phyloP scores from a whole-genome alignment of 495 filamentous ascomycete genomes.

The Penicillium crystallinum region DNA sequence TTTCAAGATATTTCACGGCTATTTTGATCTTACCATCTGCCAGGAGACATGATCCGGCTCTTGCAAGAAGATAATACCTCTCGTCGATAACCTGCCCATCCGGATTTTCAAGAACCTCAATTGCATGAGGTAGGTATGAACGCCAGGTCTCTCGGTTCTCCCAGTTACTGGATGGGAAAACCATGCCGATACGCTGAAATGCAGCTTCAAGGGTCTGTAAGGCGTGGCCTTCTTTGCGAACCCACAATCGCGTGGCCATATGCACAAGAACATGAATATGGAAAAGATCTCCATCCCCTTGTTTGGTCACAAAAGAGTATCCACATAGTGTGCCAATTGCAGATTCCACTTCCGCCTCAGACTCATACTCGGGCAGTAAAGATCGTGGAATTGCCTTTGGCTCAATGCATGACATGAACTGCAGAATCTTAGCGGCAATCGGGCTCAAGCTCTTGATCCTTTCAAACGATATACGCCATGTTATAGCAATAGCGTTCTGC shows the following conservation, averaged over 20 bases:
- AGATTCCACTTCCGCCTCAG: slow-evolving; percentile 14
- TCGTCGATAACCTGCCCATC: too few relatives aligned
- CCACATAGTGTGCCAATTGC: slow-evolving; percentile 24
- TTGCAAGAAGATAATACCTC: too few relatives aligned
- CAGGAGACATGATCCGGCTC: too few relatives aligned
- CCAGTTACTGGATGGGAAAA: too few relatives aligned
- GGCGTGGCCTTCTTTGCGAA: background rate
- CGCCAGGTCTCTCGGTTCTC: too few relatives aligned
- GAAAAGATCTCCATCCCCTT: slow-evolving; percentile 4
- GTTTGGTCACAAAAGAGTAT: slow-evolving; percentile 26
- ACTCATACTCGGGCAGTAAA: slow-evolving; percentile 12
- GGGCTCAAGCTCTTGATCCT: slow-evolving; percentile 33
- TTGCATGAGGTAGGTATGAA: too few relatives aligned
- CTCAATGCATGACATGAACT: slow-evolving; percentile 42
- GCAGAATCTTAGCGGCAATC: slow-evolving; percentile 33
- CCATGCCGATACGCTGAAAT: too few relatives aligned
- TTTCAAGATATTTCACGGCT: too few relatives aligned
- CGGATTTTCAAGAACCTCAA: too few relatives aligned
- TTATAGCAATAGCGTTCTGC: slow-evolving; percentile 45
- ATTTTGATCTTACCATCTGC: too few relatives aligned
- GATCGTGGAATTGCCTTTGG: slow-evolving; percentile 30
- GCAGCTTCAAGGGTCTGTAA: too few relatives aligned
- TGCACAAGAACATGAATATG: slow-evolving; percentile 48
- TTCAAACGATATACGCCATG: slow-evolving; percentile 48
- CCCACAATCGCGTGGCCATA: slow-evolving; percentile 34